Conservation (phyloP, 2,329 filamentous ascomycete genomes). For the Ceratocystis colombiana region DNA sequence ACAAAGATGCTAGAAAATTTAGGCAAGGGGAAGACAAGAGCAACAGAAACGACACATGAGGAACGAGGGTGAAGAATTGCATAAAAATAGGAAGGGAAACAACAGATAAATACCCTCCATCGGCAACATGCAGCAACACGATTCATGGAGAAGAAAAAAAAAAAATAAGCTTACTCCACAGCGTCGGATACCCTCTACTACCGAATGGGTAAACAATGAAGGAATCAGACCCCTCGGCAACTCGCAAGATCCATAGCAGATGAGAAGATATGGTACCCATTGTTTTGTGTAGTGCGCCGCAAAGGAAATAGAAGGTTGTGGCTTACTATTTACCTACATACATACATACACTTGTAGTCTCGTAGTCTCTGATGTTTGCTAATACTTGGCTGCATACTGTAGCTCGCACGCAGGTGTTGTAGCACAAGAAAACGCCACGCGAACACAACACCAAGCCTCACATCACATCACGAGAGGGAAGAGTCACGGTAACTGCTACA, state of each 20-base stretch:
- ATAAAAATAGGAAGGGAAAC: neutral
- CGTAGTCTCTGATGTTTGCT: too few relatives aligned
- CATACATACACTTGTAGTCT: too few relatives aligned
- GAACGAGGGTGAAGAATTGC: neutral
- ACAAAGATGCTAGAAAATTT: neutral
- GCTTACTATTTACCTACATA: neutral
- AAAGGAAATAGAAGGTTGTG: neutral
- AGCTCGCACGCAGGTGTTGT: neutral
- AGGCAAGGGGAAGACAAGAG: neutral
- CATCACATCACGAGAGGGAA: neutral
- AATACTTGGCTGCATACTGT: neutral
- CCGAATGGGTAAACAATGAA: neutral
- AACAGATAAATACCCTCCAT: too few relatives aligned
- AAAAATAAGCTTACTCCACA: neutral
- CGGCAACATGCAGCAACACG: too few relatives aligned
- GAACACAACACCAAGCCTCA: neutral
- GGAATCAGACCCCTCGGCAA: neutral
- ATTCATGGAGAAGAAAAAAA: neutral
- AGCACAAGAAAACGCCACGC: slow-evolving; percentile 7
- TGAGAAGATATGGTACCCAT: neutral
- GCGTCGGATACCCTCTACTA: neutral
- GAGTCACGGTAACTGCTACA: neutral
- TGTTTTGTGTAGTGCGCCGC: neutral
- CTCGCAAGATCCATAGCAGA: neutral
- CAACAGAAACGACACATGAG: neutral